Conservation (phyloP, 176 grass and related monocot genomes). For the Bothriochloa decipiens region DNA sequence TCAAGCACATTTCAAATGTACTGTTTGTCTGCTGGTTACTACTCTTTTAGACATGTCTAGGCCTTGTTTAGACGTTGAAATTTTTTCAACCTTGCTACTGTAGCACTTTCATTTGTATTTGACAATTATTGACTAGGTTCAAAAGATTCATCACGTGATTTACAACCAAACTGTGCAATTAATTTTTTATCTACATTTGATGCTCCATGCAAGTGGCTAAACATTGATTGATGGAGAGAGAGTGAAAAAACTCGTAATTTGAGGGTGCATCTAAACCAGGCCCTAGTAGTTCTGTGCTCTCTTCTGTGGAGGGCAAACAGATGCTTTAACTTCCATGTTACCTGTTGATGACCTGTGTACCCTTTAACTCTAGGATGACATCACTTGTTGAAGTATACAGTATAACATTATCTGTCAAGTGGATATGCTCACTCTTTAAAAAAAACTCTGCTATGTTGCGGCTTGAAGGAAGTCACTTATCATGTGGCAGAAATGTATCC, state of each 20-base stretch:
- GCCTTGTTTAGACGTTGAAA: too few species aligned
- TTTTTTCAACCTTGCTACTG: too few species aligned
- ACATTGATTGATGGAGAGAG: too few species aligned
- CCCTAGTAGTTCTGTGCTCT: not conserved
- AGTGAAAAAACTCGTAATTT: too few species aligned
- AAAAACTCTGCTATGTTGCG: not conserved
- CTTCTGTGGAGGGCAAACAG: not conserved
- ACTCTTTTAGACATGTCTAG: not conserved
- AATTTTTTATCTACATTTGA: too few species aligned
- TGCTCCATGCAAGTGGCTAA: too few species aligned
- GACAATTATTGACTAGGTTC: too few species aligned
- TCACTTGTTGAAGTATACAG: not conserved
- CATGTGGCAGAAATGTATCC: not conserved
- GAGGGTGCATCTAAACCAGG: too few species aligned
- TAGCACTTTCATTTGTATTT: too few species aligned
- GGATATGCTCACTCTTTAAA: not conserved
- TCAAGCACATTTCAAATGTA: not conserved
- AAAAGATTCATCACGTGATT: too few species aligned
- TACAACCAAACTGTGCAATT: too few species aligned
- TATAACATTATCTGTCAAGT: not conserved
- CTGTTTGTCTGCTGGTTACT: not conserved
- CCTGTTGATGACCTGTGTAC: not conserved
- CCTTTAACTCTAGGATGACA: not conserved
- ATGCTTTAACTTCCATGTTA: not conserved
- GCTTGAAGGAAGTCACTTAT: not conserved